phyloP scores from a whole-genome alignment of 805 yeast species.

The Zygoascus ofunaensis region DNA sequence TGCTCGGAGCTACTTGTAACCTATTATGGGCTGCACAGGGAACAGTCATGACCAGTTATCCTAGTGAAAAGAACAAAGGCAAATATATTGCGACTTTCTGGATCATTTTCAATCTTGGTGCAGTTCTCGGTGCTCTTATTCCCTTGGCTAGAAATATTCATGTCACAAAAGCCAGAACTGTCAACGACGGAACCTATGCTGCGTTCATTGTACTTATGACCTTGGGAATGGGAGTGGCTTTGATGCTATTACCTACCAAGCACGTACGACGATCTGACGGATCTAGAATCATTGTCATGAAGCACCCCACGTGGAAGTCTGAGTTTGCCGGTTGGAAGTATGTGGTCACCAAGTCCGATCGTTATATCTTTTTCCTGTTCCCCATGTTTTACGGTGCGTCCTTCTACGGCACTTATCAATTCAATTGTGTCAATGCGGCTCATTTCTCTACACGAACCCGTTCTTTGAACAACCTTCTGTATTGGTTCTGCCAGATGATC shows the following conservation, averaged over 20 bases:
- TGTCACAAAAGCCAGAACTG: constrained; percentile 38
- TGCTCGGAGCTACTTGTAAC: constrained; percentile 48
- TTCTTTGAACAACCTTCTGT: constrained; percentile 49
- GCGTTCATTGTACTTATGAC: constrained; percentile 47
- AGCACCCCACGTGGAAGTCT: constrained; percentile 37
- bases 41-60: no score
- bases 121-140: no score
- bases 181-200: constrained; percentile 42
- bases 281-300: constrained; percentile 37
- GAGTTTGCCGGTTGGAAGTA: constrained; percentile 40
- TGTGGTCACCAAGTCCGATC: constrained; percentile 33
- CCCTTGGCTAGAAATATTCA: no score
- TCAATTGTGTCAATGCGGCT: constrained; percentile 47
- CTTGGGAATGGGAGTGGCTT: constrained; percentile 38
- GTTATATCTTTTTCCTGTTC: constrained; percentile 41
- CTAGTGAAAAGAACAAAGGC: no score
- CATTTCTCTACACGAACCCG: constrained; percentile 50
- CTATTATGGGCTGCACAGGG: no score
- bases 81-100: no score
- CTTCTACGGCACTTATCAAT: constrained; percentile 60
- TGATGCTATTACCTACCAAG: constrained; percentile 39
- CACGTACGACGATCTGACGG: constrained; percentile 45
- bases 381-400: constrained; percentile 57
- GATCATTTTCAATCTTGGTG: no score
- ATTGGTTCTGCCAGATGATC: constrained; percentile 51